These are phyloP conservation scores for Davidsoniella eucalypti DNA, from an alignment of 2,329 filamentous ascomycete species.

Conservation along the genomic window DNA sequence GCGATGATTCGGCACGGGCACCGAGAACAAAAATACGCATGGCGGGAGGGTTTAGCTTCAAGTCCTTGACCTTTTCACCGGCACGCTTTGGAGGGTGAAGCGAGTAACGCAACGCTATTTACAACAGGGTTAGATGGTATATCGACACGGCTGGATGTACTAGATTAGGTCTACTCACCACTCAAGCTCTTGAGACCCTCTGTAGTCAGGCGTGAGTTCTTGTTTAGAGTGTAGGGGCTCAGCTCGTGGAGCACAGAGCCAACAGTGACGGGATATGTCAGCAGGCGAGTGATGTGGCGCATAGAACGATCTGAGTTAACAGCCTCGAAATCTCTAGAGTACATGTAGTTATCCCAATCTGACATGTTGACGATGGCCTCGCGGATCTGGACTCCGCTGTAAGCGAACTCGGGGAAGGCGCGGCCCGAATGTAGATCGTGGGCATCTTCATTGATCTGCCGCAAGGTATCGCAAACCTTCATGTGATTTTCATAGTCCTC, in stretches of 20 bases:
- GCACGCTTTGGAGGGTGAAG: constrained; percentile 71
- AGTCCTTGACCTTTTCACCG: constrained; percentile 56
- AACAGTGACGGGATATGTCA: constrained; percentile 88
- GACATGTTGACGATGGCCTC: constrained; percentile 93
- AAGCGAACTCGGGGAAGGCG: constrained; percentile 86
- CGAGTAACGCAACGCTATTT: constrained; percentile 70
- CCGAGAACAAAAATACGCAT: constrained; percentile 87
- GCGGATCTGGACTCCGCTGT: constrained; percentile 71
- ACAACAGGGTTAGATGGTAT: constrained; percentile 5
- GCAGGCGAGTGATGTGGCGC: constrained; percentile 78
- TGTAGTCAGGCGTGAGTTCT: constrained; percentile 57
- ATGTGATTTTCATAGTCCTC: constrained; percentile 89
- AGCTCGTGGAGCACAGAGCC: constrained; percentile 86
- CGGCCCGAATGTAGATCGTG: constrained; percentile 84
- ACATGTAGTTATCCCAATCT: constrained; percentile 96
- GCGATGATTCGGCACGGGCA: constrained; percentile 89
- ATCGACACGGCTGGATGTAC: not conserved
- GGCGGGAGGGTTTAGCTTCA: constrained; percentile 71
- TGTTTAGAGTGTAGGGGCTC: constrained; percentile 73
- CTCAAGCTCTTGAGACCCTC: constrained; percentile 91
- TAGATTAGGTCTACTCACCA: constrained; percentile 38
- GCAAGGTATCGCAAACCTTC: constrained; percentile 77
- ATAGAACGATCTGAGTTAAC: constrained; percentile 82
- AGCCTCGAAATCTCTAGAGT: constrained; percentile 78
- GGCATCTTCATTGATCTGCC: constrained; percentile 94